These are phyloP conservation scores for Venturia carpophila DNA, from an alignment of 2,329 filamentous ascomycete genomes.

Conservation along the genomic window DNA sequence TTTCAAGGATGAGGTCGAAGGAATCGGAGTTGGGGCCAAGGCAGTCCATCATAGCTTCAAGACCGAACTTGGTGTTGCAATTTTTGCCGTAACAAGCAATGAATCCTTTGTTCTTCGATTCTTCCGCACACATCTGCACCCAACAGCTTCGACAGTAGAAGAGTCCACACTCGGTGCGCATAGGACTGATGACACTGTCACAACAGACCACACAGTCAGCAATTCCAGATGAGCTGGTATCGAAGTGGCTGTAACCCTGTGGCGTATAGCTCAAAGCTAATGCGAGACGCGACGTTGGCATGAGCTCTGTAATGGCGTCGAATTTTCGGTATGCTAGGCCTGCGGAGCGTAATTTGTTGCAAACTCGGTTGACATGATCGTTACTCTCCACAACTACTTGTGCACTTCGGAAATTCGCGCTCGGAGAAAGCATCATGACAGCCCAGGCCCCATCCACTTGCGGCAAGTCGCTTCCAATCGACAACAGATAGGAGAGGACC, in stretches of 20 bases:
- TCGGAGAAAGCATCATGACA: neutral
- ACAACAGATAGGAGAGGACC: neutral
- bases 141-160: neutral
- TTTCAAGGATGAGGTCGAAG: neutral
- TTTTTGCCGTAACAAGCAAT: neutral
- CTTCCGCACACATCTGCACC: neutral
- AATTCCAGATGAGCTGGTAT: neutral
- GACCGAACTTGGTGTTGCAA: neutral
- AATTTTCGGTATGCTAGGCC: neutral
- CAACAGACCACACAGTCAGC: neutral
- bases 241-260: neutral
- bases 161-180: neutral
- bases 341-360: neutral
- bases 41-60: neutral
- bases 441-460: neutral
- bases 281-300: neutral
- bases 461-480: neutral
- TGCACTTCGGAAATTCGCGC: neutral
- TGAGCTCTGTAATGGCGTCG: neutral
- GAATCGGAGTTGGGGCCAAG: neutral
- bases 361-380: neutral
- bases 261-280: neutral
- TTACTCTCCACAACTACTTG: neutral
- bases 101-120: neutral
- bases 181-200: neutral